Base-by-base conservation (phyloP, 805 yeast genomes). In the Lachancea nothofagi region DNA sequence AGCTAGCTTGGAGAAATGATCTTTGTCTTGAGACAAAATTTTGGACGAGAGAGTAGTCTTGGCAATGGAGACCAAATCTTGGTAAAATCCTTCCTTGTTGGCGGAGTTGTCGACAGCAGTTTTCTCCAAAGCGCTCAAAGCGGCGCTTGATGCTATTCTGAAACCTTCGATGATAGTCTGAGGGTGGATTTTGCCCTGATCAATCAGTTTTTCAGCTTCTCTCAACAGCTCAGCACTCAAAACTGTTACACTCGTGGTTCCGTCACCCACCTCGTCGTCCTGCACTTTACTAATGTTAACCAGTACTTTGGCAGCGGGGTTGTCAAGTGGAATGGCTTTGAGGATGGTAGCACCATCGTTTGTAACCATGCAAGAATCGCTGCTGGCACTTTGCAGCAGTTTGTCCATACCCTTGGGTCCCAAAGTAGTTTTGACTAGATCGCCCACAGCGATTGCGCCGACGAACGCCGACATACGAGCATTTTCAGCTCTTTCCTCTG, bases 341-440 rank as follows among this genome's bases (percentile, higher is more conserved):
- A 93, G 69, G 48, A 93, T 93, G 2, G 99, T 93, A 36, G 98
- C 98, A 46, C 99, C 99, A 68, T 93, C 99, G 62, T 93, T 93
- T 35, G 99, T 93, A 27, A 93, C 89, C 57, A 89, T 57, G 2
- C 93, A 72, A 40, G 71, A 72, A 33, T 85, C 86, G 30, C 93
- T 77, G 4, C 88, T 74, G 14, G 96, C 84, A 49, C 94, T 80
- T 57, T 87, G 96, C 46, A 93, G 70, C 47, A 93, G 70, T 62
- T 93, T 93, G 64, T 93, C 99, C 97, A 93, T 90, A 47, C 99
- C 99, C 60, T 93, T 90, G 46, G 99, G 99, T 12, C 99, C 99
- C 48, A 93, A 69, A 2, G 98, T 83, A 22, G 87, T 77, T 64
- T 90, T 90, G 33, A 90, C 98, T 45, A 93, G 73, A 64, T 93